These are phyloP conservation scores for Populus hybrid DNA, from an alignment of 441 rosid genomes.

Conservation along the genomic window DNA sequence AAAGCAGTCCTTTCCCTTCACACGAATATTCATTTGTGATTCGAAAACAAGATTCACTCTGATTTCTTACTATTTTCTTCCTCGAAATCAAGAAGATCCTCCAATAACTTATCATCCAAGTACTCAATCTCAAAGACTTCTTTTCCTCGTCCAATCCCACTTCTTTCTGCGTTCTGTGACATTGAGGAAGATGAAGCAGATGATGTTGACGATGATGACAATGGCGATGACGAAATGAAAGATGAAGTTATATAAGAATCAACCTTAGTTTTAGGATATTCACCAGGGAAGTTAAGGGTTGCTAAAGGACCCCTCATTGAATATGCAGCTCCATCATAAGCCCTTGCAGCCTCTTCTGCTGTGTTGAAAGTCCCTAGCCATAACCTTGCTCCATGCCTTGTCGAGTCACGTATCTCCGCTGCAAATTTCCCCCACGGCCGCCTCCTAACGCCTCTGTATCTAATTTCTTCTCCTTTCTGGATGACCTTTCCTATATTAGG, in stretches of 20 bases:
- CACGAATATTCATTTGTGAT: not conserved
- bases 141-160: conserved; percentile 22
- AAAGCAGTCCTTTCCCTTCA: not conserved
- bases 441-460: conserved; percentile 77
- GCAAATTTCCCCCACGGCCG: conserved; percentile 82
- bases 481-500: not conserved
- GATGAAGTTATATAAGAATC: conserved; percentile 21
- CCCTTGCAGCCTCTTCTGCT: too few species aligned
- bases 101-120: conserved; percentile 63
- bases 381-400: conserved; percentile 62
- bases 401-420: conserved; percentile 86
- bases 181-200: conserved; percentile 27
- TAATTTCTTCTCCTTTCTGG: conserved; percentile 26
- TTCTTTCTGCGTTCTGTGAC: conserved; percentile 20
- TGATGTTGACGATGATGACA: conserved; percentile 7
- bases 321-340: too few species aligned
- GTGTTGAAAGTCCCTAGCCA: conserved; percentile 74
- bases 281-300: conserved; percentile 13
- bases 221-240: conserved; percentile 1
- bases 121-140: conserved; percentile 68
- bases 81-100: conserved; percentile 68
- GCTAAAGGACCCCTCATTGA: too few species aligned
- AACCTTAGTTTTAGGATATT: conserved; percentile 25
- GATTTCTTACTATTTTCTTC: conserved; percentile 18
- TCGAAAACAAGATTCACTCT: conserved; percentile 8